Evolutionary conservation across 2,329 filamentous ascomycete genomes (phyloP).

Genomic region (Apiospora rasikravindrae): DNA sequence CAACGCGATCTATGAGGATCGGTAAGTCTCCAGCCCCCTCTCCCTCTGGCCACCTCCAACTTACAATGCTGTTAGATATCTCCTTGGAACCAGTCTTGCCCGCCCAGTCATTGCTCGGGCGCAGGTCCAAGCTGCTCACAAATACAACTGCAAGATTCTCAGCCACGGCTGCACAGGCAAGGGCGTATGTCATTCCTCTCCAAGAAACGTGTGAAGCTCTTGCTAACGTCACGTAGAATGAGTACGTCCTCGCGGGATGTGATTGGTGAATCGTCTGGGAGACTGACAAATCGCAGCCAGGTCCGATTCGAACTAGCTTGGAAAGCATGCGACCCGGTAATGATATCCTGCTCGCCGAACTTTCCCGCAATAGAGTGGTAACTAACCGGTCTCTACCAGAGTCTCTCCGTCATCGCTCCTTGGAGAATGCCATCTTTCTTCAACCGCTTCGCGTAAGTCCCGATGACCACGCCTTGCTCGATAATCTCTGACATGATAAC

Average conservation of each 20-base stretch:
- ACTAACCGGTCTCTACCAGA: constrained; percentile 44
- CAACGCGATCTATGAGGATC: constrained; percentile 65
- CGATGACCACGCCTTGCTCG: background rate
- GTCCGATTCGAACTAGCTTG: constrained; percentile 43
- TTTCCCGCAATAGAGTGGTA: background rate
- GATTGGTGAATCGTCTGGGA: background rate
- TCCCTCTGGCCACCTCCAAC: background rate
- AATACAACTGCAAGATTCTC: constrained; percentile 45
- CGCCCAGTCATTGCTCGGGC: constrained; percentile 68
- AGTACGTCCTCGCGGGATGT: constrained; percentile 31
- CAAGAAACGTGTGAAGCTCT: background rate
- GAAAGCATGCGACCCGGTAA: constrained; percentile 28
- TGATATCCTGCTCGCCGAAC: background rate
- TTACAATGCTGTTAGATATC: constrained; percentile 30
- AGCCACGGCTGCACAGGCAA: constrained; percentile 65
- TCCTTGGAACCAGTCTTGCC: constrained; percentile 64
- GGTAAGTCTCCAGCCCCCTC: background rate
- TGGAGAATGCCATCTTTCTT: constrained; percentile 55
- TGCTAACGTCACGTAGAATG: constrained; percentile 32
- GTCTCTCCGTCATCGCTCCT: constrained; percentile 66
- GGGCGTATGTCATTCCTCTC: constrained; percentile 38
- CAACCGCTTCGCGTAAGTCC: constrained; percentile 17
- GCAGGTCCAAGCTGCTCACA: constrained; percentile 40
- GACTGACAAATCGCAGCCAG: constrained; percentile 54
- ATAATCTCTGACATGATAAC: constrained; percentile 14